Base-by-base conservation (phyloP, 495 filamentous ascomycete genomes). In the Ascobolus immersus region DNA sequence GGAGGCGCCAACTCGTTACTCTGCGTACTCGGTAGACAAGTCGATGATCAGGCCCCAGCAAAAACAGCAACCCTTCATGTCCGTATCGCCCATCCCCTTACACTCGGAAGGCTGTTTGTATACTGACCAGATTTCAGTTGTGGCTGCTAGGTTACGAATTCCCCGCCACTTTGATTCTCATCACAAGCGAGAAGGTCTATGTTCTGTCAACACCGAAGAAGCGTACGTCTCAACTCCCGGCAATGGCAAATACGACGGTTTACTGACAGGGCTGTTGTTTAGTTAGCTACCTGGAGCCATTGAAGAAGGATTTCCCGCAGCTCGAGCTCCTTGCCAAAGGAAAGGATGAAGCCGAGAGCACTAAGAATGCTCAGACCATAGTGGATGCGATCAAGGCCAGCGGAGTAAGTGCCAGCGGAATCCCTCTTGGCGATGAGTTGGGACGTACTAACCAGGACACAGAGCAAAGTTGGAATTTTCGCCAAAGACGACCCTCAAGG, bases 121-220 rank as follows among this genome's bases (percentile, higher is more conserved):
- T 21, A 34, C 40, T 38, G 22, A 17, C 34, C 21, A 26, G 28
- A 18, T 32, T 28, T 19, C 22, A 27, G 80, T 91, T 93, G 57
- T 99, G 86, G 86, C 63, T 99, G 31, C 65, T 99, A 38, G 86
- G 86, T 41, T 99, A 94, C 61, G 86, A 99, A 50, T 99, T 99
- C 45, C 86, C 86, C 27, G 79, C 86, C 10, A 94, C 86, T 0
- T 61, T 94, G 25, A 73, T 99, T 54, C 61, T 99, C 28, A 64
- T 94, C 44, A 93, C 89, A 7, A 65, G 69, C 32, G 89, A 94
- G 34, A 63, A 66, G 34, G 57, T 94, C 40, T 84, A 80, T 51
- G 69, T 93, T 32, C 71, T 94, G 35, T 94, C 89, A 2, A 94
- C 86, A 8, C 71, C 77, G 13, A 99, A 99, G 57, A 99, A 99